Base-by-base conservation (phyloP, 805 yeast genomes). In the Pichia insulana region DNA sequence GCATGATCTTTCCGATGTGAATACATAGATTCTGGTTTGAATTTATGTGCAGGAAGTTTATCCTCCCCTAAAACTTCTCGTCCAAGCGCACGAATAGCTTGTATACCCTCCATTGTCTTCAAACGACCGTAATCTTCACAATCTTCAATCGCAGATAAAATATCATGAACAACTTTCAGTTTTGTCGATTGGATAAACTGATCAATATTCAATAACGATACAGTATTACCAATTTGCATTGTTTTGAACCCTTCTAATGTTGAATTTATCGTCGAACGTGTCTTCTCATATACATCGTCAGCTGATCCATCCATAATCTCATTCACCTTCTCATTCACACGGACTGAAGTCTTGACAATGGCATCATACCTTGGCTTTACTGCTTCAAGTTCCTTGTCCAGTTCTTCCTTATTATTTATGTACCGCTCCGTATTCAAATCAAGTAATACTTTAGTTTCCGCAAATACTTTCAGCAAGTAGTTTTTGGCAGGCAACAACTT, bases 401-500 rank as follows among this genome's bases (percentile, higher is more conserved):
- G 63, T 28, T 67, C 60, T 4, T 68, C 69, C 39, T 70, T 71
- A 43, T 78, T 84, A 20, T 66, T 62, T 12, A 61, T 50, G 49
- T 78, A 73, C 12, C 74, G 63, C n/a, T 68, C 61, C 39, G 76
- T 70, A 57, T 89, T 92, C n/a, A 74, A 62, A 9, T 68, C 62
- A 0, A 94, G 71, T 17, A 92, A 66, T 1, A 65, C 62, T 39
- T 66, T 65, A 33, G 90, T 55, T 54, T 92, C 99, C 18, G 60
- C 59, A 34, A 84, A 70, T 11, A 89, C 56, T 53, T 88, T 90
- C 16, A 70, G 47, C 25, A 90, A 63, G 53, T 83, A 92, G n/a
- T 81, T 89, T 56, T 88, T 87, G 0, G 96, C 97, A 0, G 99
- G 99, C 30, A 86, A 73, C 12, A 92, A 67, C 58, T 92, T 92